phyloP scores from a whole-genome alignment of 805 yeast genomes.

The Candida insectorum region DNA sequence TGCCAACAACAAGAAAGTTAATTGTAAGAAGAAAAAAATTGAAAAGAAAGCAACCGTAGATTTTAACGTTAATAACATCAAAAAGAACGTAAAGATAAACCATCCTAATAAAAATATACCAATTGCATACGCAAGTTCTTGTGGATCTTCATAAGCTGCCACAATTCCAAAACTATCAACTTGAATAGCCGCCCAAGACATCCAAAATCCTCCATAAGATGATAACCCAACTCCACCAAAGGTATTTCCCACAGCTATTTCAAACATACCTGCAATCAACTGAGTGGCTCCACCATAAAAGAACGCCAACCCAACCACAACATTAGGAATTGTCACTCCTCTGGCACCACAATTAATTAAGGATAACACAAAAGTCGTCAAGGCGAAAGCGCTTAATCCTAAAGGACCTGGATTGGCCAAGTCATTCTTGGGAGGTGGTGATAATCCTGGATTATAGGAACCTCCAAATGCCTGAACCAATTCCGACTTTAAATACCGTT shows the following conservation, averaged over 20 bases:
- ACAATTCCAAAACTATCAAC: conserved; percentile 36
- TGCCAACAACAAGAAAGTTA: conserved; percentile 40
- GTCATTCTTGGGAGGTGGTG: conserved; percentile 40
- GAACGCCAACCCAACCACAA: conserved; percentile 63
- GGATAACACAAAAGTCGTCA: conserved; percentile 64
- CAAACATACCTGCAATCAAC: conserved; percentile 71
- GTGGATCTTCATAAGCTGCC: conserved; percentile 25
- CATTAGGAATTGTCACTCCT: conserved; percentile 58
- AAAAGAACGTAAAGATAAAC: conserved; percentile 43
- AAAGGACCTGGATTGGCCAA: conserved; percentile 74
- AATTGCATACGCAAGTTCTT: conserved; percentile 30
- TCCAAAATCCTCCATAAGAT: conserved; percentile 75
- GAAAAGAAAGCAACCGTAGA: conserved; percentile 42
- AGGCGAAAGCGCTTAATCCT: conserved; percentile 69
- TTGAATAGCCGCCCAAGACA: conserved; percentile 63
- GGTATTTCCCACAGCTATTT: conserved; percentile 71
- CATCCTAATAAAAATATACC: conserved; percentile 40
- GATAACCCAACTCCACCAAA: conserved; percentile 66
- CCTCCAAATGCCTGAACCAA: conserved; percentile 76
- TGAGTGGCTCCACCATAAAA: conserved; percentile 76
- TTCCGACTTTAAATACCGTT: conserved; percentile 61
- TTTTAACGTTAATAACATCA: conserved; percentile 38
- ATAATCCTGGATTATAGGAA: conserved; percentile 64
- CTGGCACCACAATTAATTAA: conserved; percentile 63
- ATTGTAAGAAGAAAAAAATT: conserved; percentile 36